These are phyloP conservation scores for Seminavis robusta DNA, from an alignment of 108 stramenopile genomes.

Conservation along the genomic window DNA sequence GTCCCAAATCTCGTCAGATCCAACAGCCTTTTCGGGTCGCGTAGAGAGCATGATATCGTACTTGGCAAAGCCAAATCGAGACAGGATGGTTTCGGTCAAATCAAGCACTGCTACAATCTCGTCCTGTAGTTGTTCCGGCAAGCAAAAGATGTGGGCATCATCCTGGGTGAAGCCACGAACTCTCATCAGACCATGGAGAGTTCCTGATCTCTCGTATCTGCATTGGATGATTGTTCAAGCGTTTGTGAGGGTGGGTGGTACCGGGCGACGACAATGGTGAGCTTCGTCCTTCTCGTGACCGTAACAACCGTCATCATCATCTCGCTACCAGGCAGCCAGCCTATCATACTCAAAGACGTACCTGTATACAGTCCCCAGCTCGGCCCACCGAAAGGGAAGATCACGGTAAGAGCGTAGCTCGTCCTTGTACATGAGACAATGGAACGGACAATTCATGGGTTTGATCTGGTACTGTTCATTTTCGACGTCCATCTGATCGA, in stretches of 20 bases:
- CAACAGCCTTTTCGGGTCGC: conserved; percentile 92
- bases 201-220: conserved; percentile 93
- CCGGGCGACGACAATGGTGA: too few species aligned
- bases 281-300: too few species aligned
- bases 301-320: too few species aligned
- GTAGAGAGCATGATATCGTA: conserved; percentile 97
- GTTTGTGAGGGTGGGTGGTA: too few species aligned
- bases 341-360: conserved; percentile 20
- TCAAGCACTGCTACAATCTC: conserved; percentile 93
- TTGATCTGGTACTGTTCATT: conserved; percentile 95
- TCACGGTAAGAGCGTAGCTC: conserved; percentile 91
- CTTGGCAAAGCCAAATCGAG: conserved; percentile 92
- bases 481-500: conserved; percentile 98
- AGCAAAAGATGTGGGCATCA: conserved; percentile 98
- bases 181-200: conserved; percentile 94
- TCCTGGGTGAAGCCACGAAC: conserved; percentile 99
- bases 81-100: conserved; percentile 84
- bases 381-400: conserved; percentile 94
- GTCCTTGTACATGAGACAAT: conserved; percentile 98
- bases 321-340: too few species aligned
- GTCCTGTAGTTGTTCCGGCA: conserved; percentile 92
- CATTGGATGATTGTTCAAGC: too few species aligned
- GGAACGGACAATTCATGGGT: conserved; percentile 99
- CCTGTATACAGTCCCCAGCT: conserved; percentile 95
- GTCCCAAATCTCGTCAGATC: conserved; percentile 94